These are phyloP conservation scores for Metschnikowia vanudenii DNA, from an alignment of 805 yeast species.

Conservation along the genomic window DNA sequence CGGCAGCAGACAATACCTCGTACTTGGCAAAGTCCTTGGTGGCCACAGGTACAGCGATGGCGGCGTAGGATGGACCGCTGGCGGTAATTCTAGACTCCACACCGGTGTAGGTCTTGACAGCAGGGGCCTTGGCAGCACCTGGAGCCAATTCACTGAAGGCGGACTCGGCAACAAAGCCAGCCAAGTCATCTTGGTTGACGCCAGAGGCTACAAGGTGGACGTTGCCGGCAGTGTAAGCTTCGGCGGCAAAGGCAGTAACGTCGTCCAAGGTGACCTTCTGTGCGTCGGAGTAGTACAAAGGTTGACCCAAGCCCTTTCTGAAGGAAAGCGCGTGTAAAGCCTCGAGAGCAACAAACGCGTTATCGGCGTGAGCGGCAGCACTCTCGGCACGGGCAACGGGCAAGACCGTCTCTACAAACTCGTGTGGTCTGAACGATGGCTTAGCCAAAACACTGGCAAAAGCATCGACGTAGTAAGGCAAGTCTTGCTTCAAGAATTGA, in stretches of 20 bases:
- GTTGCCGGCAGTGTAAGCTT: conserved; percentile 68
- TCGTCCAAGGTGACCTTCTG: conserved; percentile 57
- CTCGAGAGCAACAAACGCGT: conserved; percentile 67
- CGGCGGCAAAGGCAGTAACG: conserved; percentile 61
- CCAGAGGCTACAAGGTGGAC: conserved; percentile 72
- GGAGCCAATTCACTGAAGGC: conserved; percentile 60
- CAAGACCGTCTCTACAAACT: conserved; percentile 73
- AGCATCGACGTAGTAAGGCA: conserved; percentile 89
- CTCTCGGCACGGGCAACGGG: conserved; percentile 74
- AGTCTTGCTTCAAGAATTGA: conserved; percentile 77
- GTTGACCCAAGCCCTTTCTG: conserved; percentile 85
- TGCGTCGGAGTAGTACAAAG: conserved; percentile 71
- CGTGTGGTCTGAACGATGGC: conserved; percentile 79
- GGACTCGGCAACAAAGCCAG: conserved; percentile 63
- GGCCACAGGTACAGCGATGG: conserved; percentile 77
- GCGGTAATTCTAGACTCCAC: conserved; percentile 66
- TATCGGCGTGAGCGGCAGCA: conserved; percentile 47
- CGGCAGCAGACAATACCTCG: conserved; percentile 68
- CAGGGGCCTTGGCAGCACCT: conserved; percentile 50
- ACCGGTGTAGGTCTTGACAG: conserved; percentile 49
- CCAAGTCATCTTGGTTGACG: conserved; percentile 68
- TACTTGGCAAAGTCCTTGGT: conserved; percentile 61
- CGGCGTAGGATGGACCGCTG: conserved; percentile 66
- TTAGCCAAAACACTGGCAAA: conserved; percentile 70
- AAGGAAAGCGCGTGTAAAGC: conserved; percentile 76